Evolutionary conservation across 2,329 filamentous ascomycete species (phyloP).

Genomic region (Escovopsis weberi): DNA sequence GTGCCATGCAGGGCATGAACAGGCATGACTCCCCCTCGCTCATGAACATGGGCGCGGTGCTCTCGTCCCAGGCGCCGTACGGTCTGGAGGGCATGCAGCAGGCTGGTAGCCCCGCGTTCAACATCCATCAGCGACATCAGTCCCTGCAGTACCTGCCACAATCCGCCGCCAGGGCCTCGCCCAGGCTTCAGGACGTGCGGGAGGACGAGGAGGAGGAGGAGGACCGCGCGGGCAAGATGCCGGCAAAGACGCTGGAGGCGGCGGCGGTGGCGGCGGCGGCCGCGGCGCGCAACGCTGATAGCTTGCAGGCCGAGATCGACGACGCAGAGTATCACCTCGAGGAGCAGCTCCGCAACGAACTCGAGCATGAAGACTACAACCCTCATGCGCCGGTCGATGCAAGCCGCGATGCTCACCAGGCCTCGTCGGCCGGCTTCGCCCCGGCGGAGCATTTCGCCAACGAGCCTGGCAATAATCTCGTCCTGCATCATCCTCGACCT

Average conservation of each 20-base stretch:
- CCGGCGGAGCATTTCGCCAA: slow-evolving; percentile 37
- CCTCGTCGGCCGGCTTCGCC: slow-evolving; percentile 31
- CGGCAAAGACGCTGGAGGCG: slow-evolving; percentile 37
- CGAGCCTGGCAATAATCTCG: slow-evolving; percentile 36
- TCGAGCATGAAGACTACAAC: slow-evolving; percentile 66
- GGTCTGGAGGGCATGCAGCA: slow-evolving; percentile 34
- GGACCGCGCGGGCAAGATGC: slow-evolving; percentile 28
- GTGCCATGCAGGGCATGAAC: slow-evolving; percentile 37
- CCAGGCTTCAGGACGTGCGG: slow-evolving; percentile 55
- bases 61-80: slow-evolving; percentile 52
- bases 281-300: slow-evolving; percentile 39
- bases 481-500: slow-evolving; percentile 59
- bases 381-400: slow-evolving; percentile 35
- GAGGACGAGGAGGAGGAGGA: slow-evolving; percentile 63
- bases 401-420: slow-evolving; percentile 11
- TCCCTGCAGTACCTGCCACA: slow-evolving; percentile 43
- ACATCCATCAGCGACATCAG: slow-evolving; percentile 41
- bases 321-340: slow-evolving; percentile 77
- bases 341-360: slow-evolving; percentile 61
- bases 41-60: slow-evolving; percentile 34
- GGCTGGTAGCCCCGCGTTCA: slow-evolving; percentile 25
- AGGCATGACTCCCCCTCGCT: slow-evolving; percentile 52
- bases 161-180: slow-evolving; percentile 41
- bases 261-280: slow-evolving; percentile 17
- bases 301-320: slow-evolving; percentile 73